These are phyloP conservation scores for Botryotinia narcissicola DNA, from an alignment of 2,329 filamentous ascomycete species.

Conservation along the genomic window DNA sequence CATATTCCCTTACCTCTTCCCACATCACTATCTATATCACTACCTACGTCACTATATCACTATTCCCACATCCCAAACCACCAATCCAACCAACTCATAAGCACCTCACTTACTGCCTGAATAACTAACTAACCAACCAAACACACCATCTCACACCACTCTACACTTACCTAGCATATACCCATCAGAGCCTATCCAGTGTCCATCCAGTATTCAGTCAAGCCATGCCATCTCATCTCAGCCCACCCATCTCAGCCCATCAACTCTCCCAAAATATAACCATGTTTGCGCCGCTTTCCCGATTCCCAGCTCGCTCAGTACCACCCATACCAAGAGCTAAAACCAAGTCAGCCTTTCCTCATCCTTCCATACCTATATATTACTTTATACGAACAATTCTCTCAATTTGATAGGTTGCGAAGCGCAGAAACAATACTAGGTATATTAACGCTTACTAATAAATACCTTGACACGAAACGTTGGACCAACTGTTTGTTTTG, in stretches of 20 bases:
- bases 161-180: background rate
- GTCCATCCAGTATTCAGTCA: no score
- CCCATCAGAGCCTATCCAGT: background rate
- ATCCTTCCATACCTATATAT: background rate
- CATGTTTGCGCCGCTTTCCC: background rate
- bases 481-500: background rate
- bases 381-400: background rate
- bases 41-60: background rate
- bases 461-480: background rate
- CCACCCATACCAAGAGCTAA: background rate
- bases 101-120: no score
- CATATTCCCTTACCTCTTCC: background rate
- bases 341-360: background rate
- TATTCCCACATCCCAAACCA: no score
- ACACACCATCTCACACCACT: background rate
- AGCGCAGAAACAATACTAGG: background rate
- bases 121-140: background rate
- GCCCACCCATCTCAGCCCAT: background rate
- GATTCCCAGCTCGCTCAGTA: background rate
- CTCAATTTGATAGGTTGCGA: background rate
- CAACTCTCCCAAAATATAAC: background rate
- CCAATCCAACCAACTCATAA: no score
- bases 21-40: background rate
- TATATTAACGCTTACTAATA: background rate
- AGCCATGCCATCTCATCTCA: background rate